These are phyloP conservation scores for Wickerhamomyces sp. DNA, from an alignment of 1,139 yeast species.

Conservation along the genomic window DNA sequence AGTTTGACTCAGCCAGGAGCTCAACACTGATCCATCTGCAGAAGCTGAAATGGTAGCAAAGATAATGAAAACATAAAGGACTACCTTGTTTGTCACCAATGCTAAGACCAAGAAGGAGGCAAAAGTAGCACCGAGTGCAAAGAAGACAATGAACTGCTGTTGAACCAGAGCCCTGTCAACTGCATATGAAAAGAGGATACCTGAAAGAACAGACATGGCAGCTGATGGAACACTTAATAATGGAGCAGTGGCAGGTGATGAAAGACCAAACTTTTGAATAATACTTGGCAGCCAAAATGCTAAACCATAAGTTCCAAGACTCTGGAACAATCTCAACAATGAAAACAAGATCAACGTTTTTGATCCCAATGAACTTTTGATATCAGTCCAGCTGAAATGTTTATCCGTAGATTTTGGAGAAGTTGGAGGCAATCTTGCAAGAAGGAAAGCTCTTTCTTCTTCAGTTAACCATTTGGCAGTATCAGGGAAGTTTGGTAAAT, in stretches of 20 bases:
- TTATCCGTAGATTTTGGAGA: slow-evolving; percentile 13
- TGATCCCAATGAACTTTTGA: slow-evolving; percentile 15
- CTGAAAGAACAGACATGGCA: slow-evolving; percentile 6
- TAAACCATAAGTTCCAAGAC: slow-evolving; percentile 29
- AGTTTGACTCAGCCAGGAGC: slow-evolving; percentile 9
- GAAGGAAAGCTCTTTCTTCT: slow-evolving; percentile 30
- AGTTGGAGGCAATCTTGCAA: slow-evolving; percentile 15
- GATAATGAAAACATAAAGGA: slow-evolving; percentile 9
- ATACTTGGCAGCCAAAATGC: slow-evolving; percentile 27
- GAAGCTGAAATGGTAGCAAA: slow-evolving; percentile 8
- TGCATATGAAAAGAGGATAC: slow-evolving; percentile 6
- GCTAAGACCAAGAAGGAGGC: slow-evolving; percentile 8
- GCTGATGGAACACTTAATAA: slow-evolving; percentile 13
- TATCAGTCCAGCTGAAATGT: slow-evolving; percentile 14
- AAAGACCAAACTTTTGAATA: slow-evolving; percentile 24
- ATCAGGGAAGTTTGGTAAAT: slow-evolving; percentile 42
- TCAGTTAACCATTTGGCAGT: slow-evolving; percentile 34
- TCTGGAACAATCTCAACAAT: slow-evolving; percentile 25
- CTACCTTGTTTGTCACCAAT: slow-evolving; percentile 5
- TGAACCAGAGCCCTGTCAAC: slow-evolving; percentile 9
- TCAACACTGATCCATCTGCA: slow-evolving; percentile 12
- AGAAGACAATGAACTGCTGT: slow-evolving; percentile 3
- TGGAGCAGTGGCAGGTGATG: slow-evolving; percentile 13
- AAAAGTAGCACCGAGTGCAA: slow-evolving; percentile 4
- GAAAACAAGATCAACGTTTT: slow-evolving; percentile 22